phyloP scores from a whole-genome alignment of 2,329 filamentous ascomycete genomes.

The Clarireedia homoeocarpa region DNA sequence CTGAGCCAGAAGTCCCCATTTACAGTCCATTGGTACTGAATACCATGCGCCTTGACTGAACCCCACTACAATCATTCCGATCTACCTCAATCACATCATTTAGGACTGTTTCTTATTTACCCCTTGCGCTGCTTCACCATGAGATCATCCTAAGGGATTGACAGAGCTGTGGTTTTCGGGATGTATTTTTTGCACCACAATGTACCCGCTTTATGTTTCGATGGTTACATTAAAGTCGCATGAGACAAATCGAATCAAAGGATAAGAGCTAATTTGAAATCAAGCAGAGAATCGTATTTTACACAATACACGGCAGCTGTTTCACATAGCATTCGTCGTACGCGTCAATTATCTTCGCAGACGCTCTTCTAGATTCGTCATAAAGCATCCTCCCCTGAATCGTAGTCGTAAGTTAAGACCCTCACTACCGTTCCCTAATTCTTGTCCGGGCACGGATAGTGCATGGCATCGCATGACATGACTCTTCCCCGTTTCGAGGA shows the following conservation, averaged over 20 bases:
- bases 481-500: constrained; percentile 15
- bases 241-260: constrained; percentile 10
- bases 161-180: constrained; percentile 6
- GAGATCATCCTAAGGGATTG: constrained; percentile 17
- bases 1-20: constrained; percentile 3
- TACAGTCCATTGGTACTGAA: background rate
- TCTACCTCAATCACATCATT: constrained; percentile 16
- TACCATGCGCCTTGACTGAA: background rate
- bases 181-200: constrained; percentile 17
- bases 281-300: constrained; percentile 14
- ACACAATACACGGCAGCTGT: constrained; percentile 16
- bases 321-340: constrained; percentile 16
- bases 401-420: constrained; percentile 21
- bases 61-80: background rate
- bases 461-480: constrained; percentile 19
- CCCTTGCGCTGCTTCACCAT: constrained; percentile 13
- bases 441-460: constrained; percentile 21
- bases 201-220: constrained; percentile 19
- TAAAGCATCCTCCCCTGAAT: constrained; percentile 3
- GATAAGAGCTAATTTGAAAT: constrained; percentile 14
- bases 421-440: constrained; percentile 8
- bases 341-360: constrained; percentile 6
- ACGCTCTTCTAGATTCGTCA: background rate
- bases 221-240: constrained; percentile 16
- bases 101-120: constrained; percentile 15